These are phyloP conservation scores for Pseudognaphalium luteoalbum DNA, from an alignment of 129 eudicot species.

Conservation along the genomic window DNA sequence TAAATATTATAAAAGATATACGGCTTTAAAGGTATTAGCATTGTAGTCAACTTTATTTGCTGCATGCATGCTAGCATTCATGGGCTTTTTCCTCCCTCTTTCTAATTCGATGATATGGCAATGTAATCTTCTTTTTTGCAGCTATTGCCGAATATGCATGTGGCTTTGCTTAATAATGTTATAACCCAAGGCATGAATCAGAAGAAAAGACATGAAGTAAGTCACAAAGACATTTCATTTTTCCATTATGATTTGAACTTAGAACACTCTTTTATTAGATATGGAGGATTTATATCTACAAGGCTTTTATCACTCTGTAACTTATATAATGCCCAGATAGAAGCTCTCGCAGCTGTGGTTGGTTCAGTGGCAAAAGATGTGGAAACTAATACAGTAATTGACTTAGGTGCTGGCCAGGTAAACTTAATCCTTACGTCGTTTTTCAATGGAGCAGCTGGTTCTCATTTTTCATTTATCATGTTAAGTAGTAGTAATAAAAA, in stretches of 20 bases:
- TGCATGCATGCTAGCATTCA: background rate
- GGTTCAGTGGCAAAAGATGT: slow-evolving; percentile 52
- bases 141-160: slow-evolving; percentile 56
- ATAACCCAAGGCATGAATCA: slow-evolving; percentile 87
- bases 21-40: background rate
- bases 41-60: background rate
- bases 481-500: background rate
- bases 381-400: slow-evolving; percentile 62
- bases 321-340: slow-evolving; percentile 50
- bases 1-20: background rate
- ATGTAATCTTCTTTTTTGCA: slow-evolving; percentile 37
- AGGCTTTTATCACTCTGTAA: background rate
- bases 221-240: slow-evolving; percentile 21
- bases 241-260: background rate
- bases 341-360: slow-evolving; percentile 68
- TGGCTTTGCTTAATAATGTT: slow-evolving; percentile 59
- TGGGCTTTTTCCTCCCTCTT: background rate
- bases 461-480: background rate
- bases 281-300: slow-evolving; percentile 13
- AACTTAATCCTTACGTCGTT: background rate
- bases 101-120: background rate
- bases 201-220: slow-evolving; percentile 93
- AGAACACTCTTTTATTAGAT: background rate
- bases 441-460: background rate
- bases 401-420: slow-evolving; percentile 96